Conservation (phyloP, 2,329 filamentous ascomycete species). For the Aureobasidium namibiae region DNA sequence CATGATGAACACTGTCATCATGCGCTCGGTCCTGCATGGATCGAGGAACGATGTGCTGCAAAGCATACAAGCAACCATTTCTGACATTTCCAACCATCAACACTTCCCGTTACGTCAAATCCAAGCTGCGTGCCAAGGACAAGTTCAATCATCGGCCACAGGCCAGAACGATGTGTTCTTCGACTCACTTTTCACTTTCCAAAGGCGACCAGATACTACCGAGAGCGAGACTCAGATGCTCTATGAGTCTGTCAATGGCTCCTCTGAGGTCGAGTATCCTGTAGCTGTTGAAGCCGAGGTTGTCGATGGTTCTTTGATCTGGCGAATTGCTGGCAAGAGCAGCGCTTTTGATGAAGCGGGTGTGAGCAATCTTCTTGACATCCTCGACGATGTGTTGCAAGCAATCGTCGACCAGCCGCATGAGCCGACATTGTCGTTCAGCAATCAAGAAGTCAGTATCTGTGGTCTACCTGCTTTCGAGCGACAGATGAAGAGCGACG, state of each 20-base stretch:
- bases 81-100: conserved; percentile 60
- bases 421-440: conserved; percentile 47
- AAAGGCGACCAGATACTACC: conserved; percentile 41
- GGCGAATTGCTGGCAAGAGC: conserved; percentile 64
- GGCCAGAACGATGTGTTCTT: conserved; percentile 35
- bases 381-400: conserved; percentile 52
- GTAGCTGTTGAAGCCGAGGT: conserved; percentile 75
- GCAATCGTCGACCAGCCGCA: conserved; percentile 46
- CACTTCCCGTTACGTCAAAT: conserved; percentile 69
- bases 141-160: conserved; percentile 26
- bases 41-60: conserved; percentile 54
- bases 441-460: conserved; percentile 48
- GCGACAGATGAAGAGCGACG: not conserved
- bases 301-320: conserved; percentile 47
- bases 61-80: conserved; percentile 65
- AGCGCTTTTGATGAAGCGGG: conserved; percentile 42
- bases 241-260: conserved; percentile 55
- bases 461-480: conserved; percentile 52
- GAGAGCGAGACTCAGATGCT: conserved; percentile 28
- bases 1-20: conserved; percentile 81
- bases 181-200: conserved; percentile 59
- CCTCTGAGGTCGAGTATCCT: conserved; percentile 69
- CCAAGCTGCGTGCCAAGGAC: conserved; percentile 42
- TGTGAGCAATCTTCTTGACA: conserved; percentile 44
- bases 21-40: conserved; percentile 67